Evolutionary conservation across 129 eudicot species (phyloP).

Genomic region (Smallanthus sonchifolius): DNA sequence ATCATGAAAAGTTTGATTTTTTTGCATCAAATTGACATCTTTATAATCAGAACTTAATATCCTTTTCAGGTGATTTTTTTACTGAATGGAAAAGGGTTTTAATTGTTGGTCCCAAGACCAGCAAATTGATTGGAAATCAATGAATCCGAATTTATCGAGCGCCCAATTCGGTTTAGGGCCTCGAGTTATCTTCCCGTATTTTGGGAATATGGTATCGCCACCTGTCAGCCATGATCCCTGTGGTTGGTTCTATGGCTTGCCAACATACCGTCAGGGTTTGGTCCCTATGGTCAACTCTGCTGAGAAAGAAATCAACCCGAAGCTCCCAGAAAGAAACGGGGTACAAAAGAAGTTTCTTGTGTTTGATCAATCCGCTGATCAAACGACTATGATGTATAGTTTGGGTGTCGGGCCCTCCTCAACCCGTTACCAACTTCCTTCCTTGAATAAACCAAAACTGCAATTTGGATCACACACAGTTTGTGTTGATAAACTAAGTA

Average conservation of each 20-base stretch:
- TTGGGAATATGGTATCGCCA: conserved; percentile 35
- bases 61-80: conserved; percentile 40
- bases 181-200: conserved; percentile 30
- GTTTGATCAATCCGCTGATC: conserved; percentile 83
- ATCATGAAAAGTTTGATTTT: background rate
- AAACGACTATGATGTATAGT: conserved; percentile 61
- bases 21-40: conserved; percentile 11
- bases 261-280: conserved; percentile 24
- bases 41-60: background rate
- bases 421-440: conserved; percentile 11
- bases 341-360: conserved; percentile 62
- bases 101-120: conserved; percentile 52
- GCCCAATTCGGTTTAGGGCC: conserved; percentile 35
- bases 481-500: background rate
- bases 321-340: conserved; percentile 16
- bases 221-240: conserved; percentile 26
- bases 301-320: conserved; percentile 19
- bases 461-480: conserved; percentile 6
- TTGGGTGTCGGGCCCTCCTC: conserved; percentile 24
- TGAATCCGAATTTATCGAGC: conserved; percentile 31
- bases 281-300: conserved; percentile 37
- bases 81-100: conserved; percentile 66
- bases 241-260: conserved; percentile 57
- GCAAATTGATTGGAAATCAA: conserved; percentile 22
- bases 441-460: conserved; percentile 28